These are phyloP conservation scores for Anethum foeniculum DNA, from an alignment of 140 eudicot species.

Conservation along the genomic window DNA sequence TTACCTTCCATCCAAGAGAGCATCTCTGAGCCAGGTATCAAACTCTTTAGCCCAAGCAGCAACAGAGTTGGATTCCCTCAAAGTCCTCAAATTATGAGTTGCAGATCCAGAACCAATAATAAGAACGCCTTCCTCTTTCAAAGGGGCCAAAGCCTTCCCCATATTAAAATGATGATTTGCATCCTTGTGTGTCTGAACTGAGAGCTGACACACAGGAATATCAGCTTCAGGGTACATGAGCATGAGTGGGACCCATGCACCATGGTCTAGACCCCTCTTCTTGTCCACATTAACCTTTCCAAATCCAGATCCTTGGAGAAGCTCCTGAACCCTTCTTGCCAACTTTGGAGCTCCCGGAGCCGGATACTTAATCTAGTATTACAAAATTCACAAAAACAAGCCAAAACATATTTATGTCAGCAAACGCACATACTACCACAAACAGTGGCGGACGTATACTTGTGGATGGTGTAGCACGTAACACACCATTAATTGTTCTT, in stretches of 20 bases:
- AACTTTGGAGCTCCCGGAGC: constrained; percentile 88
- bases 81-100: constrained; percentile 55
- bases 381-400: background rate
- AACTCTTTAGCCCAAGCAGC: constrained; percentile 80
- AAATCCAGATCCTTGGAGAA: constrained; percentile 53
- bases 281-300: constrained; percentile 46
- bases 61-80: constrained; percentile 20
- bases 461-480: too few species aligned
- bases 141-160: constrained; percentile 79
- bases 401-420: background rate
- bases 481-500: too few species aligned
- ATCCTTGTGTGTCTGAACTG: constrained; percentile 28
- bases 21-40: constrained; percentile 64
- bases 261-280: constrained; percentile 82
- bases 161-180: constrained; percentile 63
- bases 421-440: background rate
- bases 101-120: constrained; percentile 84
- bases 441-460: background rate
- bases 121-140: constrained; percentile 79
- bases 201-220: constrained; percentile 68
- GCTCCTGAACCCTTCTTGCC: constrained; percentile 62
- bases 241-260: constrained; percentile 95
- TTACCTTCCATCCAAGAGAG: constrained; percentile 57
- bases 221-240: constrained; percentile 89
- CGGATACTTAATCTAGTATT: constrained; percentile 64